phyloP scores from a whole-genome alignment of 2,329 filamentous ascomycete species.

The Xylariaceae sp. region DNA sequence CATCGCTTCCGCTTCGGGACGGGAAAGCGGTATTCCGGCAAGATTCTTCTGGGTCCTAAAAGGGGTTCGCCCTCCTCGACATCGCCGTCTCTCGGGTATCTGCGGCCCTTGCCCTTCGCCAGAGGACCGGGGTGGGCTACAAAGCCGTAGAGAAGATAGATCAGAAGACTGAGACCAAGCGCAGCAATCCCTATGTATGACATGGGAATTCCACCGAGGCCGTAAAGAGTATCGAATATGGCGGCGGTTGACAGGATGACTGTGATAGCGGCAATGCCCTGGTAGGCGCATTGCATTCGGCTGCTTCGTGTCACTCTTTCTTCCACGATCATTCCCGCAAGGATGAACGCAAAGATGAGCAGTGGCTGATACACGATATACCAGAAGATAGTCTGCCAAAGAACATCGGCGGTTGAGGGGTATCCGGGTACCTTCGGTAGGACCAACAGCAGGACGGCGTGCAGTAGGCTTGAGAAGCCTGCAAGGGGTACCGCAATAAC shows the following conservation, averaged over 20 bases:
- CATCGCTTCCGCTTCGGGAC: slow-evolving; percentile 24
- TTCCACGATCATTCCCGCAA: slow-evolving; percentile 31
- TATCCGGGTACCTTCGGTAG: slow-evolving; percentile 23
- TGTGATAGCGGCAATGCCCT: slow-evolving; percentile 14
- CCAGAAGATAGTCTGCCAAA: slow-evolving; percentile 27
- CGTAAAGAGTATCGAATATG: slow-evolving; percentile 29
- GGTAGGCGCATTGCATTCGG: slow-evolving; percentile 18
- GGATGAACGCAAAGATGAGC: slow-evolving; percentile 28
- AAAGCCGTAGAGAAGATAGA: slow-evolving; percentile 29
- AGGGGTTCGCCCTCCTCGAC: slow-evolving; percentile 27
- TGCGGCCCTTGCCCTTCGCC: slow-evolving; percentile 30
- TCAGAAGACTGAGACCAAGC: slow-evolving; percentile 22
- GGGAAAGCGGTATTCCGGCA: slow-evolving; percentile 22
- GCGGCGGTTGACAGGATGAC: slow-evolving; percentile 20
- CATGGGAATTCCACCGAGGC: slow-evolving; percentile 32
- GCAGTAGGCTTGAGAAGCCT: slow-evolving; percentile 22
- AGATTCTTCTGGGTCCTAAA: slow-evolving; percentile 11
- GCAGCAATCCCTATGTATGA: slow-evolving; percentile 32
- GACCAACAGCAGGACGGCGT: slow-evolving; percentile 24
- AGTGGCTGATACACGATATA: slow-evolving; percentile 27
- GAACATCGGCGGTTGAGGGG: slow-evolving; percentile 17
- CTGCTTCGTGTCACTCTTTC: slow-evolving; percentile 20
- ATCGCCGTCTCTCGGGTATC: slow-evolving; percentile 13
- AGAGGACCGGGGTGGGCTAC: slow-evolving; percentile 28
- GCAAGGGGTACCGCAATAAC: slow-evolving; percentile 22